phyloP scores from a whole-genome alignment of 148 eudicot genomes.

The Vaccinium vitisidaea region DNA sequence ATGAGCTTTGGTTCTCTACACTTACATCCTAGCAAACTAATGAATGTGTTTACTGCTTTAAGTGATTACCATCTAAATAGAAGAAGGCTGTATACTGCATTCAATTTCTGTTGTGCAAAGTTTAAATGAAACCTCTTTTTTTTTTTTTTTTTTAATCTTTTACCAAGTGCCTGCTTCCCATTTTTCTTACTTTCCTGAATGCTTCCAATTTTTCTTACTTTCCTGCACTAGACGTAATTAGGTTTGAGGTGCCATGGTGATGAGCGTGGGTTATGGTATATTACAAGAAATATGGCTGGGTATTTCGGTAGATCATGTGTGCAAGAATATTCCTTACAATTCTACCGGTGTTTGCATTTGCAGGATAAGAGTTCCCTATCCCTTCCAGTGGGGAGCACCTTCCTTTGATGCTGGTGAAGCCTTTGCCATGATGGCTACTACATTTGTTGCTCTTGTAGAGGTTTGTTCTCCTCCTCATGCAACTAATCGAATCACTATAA shows the following conservation, averaged over 20 bases:
- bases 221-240: background rate
- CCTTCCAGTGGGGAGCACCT: constrained; percentile 98
- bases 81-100: background rate
- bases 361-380: constrained; percentile 87
- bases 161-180: background rate
- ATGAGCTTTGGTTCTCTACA: background rate
- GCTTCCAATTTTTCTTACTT: background rate
- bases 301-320: background rate
- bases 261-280: background rate
- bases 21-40: background rate
- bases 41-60: background rate
- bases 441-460: constrained; percentile 97
- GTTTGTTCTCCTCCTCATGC: constrained; percentile 31
- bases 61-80: background rate
- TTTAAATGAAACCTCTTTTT: background rate
- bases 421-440: constrained; percentile 98
- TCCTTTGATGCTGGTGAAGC: constrained; percentile 97
- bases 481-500: background rate
- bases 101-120: background rate
- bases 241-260: background rate
- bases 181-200: background rate
- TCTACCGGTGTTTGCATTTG: constrained; percentile 16
- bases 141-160: background rate
- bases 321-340: background rate
- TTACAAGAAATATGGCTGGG: background rate